Conservation (phyloP, 257 asterid genomes). For the Solanum medicagineum region DNA sequence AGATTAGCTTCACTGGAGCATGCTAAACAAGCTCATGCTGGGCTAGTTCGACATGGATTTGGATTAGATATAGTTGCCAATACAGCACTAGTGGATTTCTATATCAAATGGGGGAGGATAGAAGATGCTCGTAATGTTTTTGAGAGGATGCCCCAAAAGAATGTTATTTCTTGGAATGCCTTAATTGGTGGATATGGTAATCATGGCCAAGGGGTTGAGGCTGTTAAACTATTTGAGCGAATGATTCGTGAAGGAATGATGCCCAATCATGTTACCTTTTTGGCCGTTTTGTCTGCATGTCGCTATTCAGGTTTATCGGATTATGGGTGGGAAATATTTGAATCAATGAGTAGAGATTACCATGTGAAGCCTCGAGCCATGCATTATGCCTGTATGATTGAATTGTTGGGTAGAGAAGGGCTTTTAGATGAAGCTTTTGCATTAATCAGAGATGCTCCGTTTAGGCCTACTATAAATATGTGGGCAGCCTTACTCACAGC, state of each 20-base stretch:
- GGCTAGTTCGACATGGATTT: constrained; percentile 64
- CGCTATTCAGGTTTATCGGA: constrained; percentile 66
- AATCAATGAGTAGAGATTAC: constrained; percentile 58
- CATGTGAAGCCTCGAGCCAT: constrained; percentile 70
- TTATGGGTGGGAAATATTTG: constrained; percentile 60
- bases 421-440: constrained; percentile 71
- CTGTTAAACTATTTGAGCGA: constrained; percentile 52
- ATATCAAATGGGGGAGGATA: constrained; percentile 85
- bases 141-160: constrained; percentile 59
- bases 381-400: constrained; percentile 55
- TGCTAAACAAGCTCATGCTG: constrained; percentile 90
- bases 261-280: constrained; percentile 77
- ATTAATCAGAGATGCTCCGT: constrained; percentile 55
- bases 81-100: constrained; percentile 80
- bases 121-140: constrained; percentile 71
- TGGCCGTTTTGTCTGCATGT: constrained; percentile 71
- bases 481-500: constrained; percentile 98
- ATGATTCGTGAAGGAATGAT: constrained; percentile 52
- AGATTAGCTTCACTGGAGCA: constrained; percentile 76
- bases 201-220: constrained; percentile 69
- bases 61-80: constrained; percentile 60
- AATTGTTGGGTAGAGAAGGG: constrained; percentile 71
- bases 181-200: constrained; percentile 68
- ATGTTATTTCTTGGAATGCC: constrained; percentile 75
- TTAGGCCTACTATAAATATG: constrained; percentile 57